A percentile compares a stretch with the other conserved stretches of the same genome.
Evolutionary conservation across 805 yeast species (phyloP).

Genomic region (Peterozyma toletana): DNA sequence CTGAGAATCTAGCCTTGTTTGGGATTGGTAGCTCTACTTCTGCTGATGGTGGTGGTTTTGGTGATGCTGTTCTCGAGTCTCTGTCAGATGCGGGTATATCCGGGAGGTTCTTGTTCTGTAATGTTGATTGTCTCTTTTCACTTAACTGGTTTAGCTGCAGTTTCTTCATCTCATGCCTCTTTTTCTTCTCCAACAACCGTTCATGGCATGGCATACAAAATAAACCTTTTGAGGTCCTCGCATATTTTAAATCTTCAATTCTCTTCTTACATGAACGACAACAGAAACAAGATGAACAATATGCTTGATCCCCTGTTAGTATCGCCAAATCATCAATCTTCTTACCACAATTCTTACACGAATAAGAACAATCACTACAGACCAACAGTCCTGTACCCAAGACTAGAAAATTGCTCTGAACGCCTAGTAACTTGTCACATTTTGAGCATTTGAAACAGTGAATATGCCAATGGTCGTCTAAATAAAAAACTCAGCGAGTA

Average conservation of each 20-base stretch:
- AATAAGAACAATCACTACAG: constrained; percentile 88
- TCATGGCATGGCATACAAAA: constrained; percentile 94
- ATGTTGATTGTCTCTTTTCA: constrained; percentile 14
- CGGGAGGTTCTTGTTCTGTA: not conserved
- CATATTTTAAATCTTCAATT: constrained; percentile 85
- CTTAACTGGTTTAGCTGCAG: constrained; percentile 21
- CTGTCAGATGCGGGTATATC: too few species aligned
- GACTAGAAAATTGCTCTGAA: constrained; percentile 84
- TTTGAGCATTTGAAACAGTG: constrained; percentile 87
- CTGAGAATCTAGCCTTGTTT: too few species aligned
- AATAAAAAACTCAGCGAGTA: not conserved
- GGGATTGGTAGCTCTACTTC: too few species aligned
- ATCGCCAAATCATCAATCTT: constrained; percentile 92
- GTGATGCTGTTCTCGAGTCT: too few species aligned
- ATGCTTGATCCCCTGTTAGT: constrained; percentile 91
- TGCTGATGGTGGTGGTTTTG: too few species aligned
- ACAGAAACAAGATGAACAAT: constrained; percentile 82
- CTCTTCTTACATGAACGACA: constrained; percentile 83
- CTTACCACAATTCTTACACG: constrained; percentile 76
- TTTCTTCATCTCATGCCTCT: constrained; percentile 46
- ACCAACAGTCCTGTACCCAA: constrained; percentile 89
- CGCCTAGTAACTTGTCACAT: constrained; percentile 71
- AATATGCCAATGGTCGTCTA: constrained; percentile 83
- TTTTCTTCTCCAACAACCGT: constrained; percentile 67
- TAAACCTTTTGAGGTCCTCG: constrained; percentile 86